Percentiles rank a stretch among this genome's conserved stretches.
These are phyloP conservation scores for Globisporangium apiculatum DNA, from an alignment of 352 stramenopile species.

Conservation along the genomic window DNA sequence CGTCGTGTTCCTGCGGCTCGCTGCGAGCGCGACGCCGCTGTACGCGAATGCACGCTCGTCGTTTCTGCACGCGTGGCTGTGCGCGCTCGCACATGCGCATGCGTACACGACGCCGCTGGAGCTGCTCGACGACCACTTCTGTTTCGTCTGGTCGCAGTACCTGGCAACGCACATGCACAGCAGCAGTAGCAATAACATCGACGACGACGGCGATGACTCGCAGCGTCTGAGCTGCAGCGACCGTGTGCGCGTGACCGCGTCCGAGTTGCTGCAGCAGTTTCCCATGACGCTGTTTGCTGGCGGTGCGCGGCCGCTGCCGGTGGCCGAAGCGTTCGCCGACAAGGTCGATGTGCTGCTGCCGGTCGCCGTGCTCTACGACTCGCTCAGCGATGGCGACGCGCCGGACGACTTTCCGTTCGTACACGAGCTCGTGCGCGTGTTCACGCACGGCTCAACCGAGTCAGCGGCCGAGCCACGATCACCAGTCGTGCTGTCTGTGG, in stretches of 20 bases:
- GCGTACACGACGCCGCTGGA: slow-evolving; percentile 28
- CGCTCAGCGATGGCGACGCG: slow-evolving; percentile 13
- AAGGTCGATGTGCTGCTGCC: slow-evolving; percentile 51
- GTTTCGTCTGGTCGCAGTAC: slow-evolving; percentile 39
- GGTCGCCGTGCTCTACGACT: slow-evolving; percentile 34
- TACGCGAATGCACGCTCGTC: slow-evolving; percentile 29
- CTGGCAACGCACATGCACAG: slow-evolving; percentile 6
- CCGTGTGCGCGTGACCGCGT: neutral
- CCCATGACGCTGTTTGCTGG: slow-evolving; percentile 19
- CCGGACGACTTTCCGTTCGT: slow-evolving; percentile 26
- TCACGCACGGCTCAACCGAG: neutral
- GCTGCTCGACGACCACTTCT: slow-evolving; percentile 69
- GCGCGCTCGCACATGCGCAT: slow-evolving; percentile 36
- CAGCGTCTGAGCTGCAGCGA: neutral
- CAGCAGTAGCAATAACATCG: neutral
- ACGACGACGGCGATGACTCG: neutral
- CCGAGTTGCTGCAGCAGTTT: slow-evolving; percentile 26
- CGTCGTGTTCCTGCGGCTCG: slow-evolving; percentile 40
- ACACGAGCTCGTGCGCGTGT: slow-evolving; percentile 16
- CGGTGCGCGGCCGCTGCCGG: neutral
- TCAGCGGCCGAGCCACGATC: neutral
- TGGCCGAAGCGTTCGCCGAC: slow-evolving; percentile 12
- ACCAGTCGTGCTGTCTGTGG: no score
- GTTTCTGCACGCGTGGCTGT: slow-evolving; percentile 37
- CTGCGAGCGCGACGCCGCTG: slow-evolving; percentile 22